These are phyloP conservation scores for Turritis glabra DNA, from an alignment of 345 rosid species.

Conservation along the genomic window DNA sequence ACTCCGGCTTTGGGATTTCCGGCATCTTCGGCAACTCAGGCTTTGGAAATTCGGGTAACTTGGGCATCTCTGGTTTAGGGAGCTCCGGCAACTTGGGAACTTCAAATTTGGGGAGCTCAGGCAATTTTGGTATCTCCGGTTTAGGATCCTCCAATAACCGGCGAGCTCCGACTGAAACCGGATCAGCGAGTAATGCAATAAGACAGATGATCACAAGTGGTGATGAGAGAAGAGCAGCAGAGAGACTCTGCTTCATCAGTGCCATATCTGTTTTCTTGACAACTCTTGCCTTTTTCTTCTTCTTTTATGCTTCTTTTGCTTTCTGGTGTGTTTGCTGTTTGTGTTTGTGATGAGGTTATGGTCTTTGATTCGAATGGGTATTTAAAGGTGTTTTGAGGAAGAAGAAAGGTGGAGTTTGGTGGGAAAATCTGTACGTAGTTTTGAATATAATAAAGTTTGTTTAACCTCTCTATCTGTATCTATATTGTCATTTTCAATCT, in stretches of 20 bases:
- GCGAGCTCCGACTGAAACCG: conserved; percentile 32
- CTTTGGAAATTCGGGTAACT: conserved; percentile 31
- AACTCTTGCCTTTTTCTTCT: conserved; percentile 3
- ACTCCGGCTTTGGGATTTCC: conserved; percentile 8
- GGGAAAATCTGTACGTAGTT: conserved; percentile 13
- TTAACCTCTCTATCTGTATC: conserved; percentile 41
- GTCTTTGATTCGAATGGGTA: conserved; percentile 19
- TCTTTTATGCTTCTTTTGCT: conserved; percentile 13
- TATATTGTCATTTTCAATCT: conserved; percentile 21
- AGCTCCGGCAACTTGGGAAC: conserved; percentile 32
- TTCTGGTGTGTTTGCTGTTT: conserved; percentile 24
- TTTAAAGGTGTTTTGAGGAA: conserved; percentile 19
- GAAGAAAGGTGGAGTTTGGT: conserved; percentile 36
- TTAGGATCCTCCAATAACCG: conserved; percentile 38
- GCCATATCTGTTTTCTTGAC: conserved; percentile 29
- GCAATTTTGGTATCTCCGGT: conserved; percentile 39
- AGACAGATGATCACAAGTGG: conserved; percentile 30
- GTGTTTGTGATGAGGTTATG: conserved; percentile 30
- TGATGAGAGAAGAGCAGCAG: conserved; percentile 24
- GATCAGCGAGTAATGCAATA: conserved; percentile 21
- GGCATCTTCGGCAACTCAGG: conserved; percentile 18
- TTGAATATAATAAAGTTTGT: conserved; percentile 19
- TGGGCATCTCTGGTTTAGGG: conserved; percentile 33
- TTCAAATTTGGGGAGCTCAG: conserved; percentile 32
- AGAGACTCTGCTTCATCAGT: conserved; percentile 30